phyloP scores from a whole-genome alignment of 2,329 filamentous ascomycete species.

The Colletotrichum higginsianum region DNA sequence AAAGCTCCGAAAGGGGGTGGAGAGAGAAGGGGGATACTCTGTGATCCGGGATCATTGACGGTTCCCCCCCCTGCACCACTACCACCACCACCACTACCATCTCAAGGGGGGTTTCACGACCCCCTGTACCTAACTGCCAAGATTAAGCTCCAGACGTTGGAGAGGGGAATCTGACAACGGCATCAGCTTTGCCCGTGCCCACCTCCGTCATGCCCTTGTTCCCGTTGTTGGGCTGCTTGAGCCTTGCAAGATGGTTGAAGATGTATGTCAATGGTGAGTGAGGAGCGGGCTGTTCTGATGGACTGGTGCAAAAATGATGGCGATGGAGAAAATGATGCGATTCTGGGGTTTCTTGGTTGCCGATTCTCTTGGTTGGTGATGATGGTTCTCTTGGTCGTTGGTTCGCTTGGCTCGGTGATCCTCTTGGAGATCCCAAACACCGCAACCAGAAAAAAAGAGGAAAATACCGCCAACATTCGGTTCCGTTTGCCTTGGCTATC shows the following conservation, averaged over 20 bases:
- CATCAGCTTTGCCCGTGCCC: conserved; percentile 27
- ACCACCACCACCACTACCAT: conserved; percentile 9
- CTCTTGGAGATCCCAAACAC: conserved; percentile 34
- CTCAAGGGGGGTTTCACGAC: conserved; percentile 39
- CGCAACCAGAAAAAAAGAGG: background rate
- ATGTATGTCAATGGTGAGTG: background rate
- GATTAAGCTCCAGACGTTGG: conserved; percentile 38
- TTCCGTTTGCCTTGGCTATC: background rate
- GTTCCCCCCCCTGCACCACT: too few species aligned
- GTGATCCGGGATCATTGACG: too few species aligned
- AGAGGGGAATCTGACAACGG: conserved; percentile 28
- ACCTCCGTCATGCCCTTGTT: conserved; percentile 20
- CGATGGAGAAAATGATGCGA: background rate
- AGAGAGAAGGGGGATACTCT: too few species aligned
- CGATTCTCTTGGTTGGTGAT: conserved; percentile 5
- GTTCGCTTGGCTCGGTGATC: conserved; percentile 27
- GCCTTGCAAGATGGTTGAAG: too few species aligned
- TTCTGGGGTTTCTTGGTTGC: background rate
- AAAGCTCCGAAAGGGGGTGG: too few species aligned
- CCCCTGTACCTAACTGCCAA: conserved; percentile 40
- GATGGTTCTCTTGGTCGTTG: background rate
- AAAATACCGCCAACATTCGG: background rate
- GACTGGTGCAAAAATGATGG: background rate
- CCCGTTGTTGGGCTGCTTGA: too few species aligned
- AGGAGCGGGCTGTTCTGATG: background rate